These are phyloP conservation scores for Auricularia sp. DNA, from an alignment of 768 basidiomycete genomes.

Conservation along the genomic window DNA sequence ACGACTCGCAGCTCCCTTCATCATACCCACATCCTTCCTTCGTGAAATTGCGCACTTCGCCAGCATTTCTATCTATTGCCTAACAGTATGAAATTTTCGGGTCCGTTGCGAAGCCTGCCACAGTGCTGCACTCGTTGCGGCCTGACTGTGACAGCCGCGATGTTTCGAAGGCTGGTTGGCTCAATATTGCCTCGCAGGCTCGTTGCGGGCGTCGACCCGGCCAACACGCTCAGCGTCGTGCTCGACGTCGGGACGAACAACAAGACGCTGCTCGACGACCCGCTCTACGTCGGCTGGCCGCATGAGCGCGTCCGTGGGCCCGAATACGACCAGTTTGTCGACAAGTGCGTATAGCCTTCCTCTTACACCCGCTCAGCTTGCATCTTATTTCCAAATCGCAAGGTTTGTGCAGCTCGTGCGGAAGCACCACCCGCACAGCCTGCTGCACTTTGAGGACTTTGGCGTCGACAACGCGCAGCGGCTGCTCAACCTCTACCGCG, in stretches of 20 bases:
- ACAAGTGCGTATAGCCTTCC: slow-evolving; percentile 36
- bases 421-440: slow-evolving; percentile 53
- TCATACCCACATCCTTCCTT: too few relatives aligned
- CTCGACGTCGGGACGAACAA: slow-evolving; percentile 77
- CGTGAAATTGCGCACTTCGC: too few relatives aligned
- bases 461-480: slow-evolving; percentile 67
- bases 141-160: too few relatives aligned
- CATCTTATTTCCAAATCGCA: neutral
- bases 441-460: slow-evolving; percentile 82
- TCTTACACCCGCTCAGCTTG: too few relatives aligned
- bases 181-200: slow-evolving; percentile 26
- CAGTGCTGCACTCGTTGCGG: too few relatives aligned
- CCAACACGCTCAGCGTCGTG: slow-evolving; percentile 45
- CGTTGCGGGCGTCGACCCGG: slow-evolving; percentile 56
- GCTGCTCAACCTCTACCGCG: slow-evolving; percentile 50
- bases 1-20: too few relatives aligned
- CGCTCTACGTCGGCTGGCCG: slow-evolving; percentile 63
- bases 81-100: too few relatives aligned
- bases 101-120: too few relatives aligned
- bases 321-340: slow-evolving; percentile 67
- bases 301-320: slow-evolving; percentile 60
- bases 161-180: too few relatives aligned
- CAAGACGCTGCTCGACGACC: slow-evolving; percentile 47
- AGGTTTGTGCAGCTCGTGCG: slow-evolving; percentile 71
- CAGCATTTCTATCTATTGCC: too few relatives aligned